These are phyloP conservation scores for Colletotrichum australisinense DNA, from an alignment of 2,329 filamentous ascomycete genomes.

Conservation along the genomic window DNA sequence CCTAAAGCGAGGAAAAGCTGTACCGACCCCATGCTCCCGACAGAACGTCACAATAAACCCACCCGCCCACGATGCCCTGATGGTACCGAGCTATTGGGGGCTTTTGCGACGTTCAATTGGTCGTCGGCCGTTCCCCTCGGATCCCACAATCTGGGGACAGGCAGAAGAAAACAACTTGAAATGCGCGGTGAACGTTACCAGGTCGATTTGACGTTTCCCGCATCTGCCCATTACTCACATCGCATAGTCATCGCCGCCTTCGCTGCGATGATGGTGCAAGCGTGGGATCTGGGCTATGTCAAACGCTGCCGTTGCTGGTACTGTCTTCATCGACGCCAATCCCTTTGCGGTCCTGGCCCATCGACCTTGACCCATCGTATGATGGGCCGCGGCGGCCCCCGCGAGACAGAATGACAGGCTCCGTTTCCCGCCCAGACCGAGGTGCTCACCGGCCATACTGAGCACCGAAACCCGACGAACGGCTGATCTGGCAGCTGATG, in stretches of 20 bases:
- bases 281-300: background rate
- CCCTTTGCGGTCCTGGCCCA: constrained; percentile 4
- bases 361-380: background rate
- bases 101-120: constrained; percentile 16
- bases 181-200: background rate
- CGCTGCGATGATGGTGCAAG: background rate
- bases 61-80: constrained; percentile 26
- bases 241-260: background rate
- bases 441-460: constrained; percentile 19
- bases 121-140: constrained; percentile 1
- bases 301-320: constrained; percentile 1
- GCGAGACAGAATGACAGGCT: constrained; percentile 14
- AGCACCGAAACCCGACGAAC: constrained; percentile 24
- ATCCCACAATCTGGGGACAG: constrained; percentile 5
- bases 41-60: constrained; percentile 23
- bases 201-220: background rate
- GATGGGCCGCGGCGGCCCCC: constrained; percentile 19
- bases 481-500: constrained; percentile 26
- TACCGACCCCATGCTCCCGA: constrained; percentile 9
- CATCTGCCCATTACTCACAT: constrained; percentile 2
- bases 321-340: constrained; percentile 16
- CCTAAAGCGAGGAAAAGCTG: background rate
- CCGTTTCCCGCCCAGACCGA: constrained; percentile 19
- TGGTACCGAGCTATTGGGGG: constrained; percentile 17
- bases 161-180: constrained; percentile 1